Percentiles rank a stretch among this genome's conserved stretches.
Conservation (phyloP, 495 filamentous ascomycete genomes). For the Trichodelitschia bisporula region DNA sequence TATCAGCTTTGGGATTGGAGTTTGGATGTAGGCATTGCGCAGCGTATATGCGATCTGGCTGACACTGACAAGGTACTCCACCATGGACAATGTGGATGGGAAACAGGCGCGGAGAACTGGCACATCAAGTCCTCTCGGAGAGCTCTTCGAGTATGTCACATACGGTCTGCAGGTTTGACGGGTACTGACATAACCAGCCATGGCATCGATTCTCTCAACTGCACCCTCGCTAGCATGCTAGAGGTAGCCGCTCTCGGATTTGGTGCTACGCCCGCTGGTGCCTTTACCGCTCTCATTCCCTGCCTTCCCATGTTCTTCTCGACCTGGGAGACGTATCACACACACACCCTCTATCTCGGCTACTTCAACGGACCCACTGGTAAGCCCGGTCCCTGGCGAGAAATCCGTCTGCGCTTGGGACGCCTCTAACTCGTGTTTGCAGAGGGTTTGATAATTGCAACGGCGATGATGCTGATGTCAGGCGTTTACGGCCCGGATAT, state of each 20-base stretch:
- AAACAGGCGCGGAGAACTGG: constrained; percentile 92
- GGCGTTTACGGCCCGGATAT: constrained; percentile 73
- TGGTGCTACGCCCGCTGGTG: constrained; percentile 54
- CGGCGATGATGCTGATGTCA: constrained; percentile 57
- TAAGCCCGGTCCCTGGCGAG: constrained; percentile 10
- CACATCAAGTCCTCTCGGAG: constrained; percentile 80
- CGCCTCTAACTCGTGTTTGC: too few species aligned
- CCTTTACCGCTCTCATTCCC: constrained; percentile 75
- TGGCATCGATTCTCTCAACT: constrained; percentile 94
- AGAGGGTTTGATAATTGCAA: constrained; percentile 80
- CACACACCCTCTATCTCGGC: constrained; percentile 88
- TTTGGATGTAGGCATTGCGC: constrained; percentile 73
- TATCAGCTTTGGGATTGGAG: constrained; percentile 75
- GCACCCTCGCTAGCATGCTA: constrained; percentile 69
- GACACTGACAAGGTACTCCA: constrained; percentile 93
- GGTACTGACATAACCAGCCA: too few species aligned
- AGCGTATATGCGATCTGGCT: too few species aligned
- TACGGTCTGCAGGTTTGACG: neutral
- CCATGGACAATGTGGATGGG: constrained; percentile 94
- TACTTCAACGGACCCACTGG: constrained; percentile 88
- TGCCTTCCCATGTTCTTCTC: constrained; percentile 98
- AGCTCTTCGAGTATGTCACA: constrained; percentile 64
- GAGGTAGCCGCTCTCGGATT: constrained; percentile 82
- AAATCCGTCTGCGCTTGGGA: too few species aligned
- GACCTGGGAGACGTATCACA: constrained; percentile 98